These are phyloP conservation scores for Abrus precatorius DNA, from an alignment of 306 rosid genomes.

Conservation along the genomic window DNA sequence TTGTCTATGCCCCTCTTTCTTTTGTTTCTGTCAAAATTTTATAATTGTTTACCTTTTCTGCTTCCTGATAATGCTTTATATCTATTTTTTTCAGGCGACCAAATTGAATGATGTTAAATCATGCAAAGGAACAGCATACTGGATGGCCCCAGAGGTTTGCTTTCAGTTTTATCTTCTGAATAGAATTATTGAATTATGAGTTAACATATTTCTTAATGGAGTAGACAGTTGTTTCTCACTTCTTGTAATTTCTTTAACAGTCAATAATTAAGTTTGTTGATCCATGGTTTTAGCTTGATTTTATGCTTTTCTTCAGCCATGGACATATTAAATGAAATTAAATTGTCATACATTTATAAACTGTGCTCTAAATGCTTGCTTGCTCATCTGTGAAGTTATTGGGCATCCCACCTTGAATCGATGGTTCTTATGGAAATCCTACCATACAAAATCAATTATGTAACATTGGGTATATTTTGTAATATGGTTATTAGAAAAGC, in stretches of 20 bases:
- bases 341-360: background rate
- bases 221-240: slow-evolving; percentile 12
- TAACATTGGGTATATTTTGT: background rate
- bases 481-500: background rate
- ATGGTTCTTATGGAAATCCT: slow-evolving; percentile 39
- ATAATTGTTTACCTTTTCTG: background rate
- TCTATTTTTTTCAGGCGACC: slow-evolving; percentile 65
- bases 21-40: background rate
- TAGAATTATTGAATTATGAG: slow-evolving; percentile 8
- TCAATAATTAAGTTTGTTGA: slow-evolving; percentile 22
- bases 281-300: slow-evolving; percentile 32
- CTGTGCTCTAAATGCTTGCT: slow-evolving; percentile 34
- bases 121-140: slow-evolving; percentile 88
- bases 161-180: slow-evolving; percentile 44
- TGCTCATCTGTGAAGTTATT: slow-evolving; percentile 32
- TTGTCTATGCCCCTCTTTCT: slow-evolving; percentile 5
- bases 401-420: background rate
- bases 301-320: slow-evolving; percentile 28
- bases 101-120: slow-evolving; percentile 82
- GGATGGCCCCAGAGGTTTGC: slow-evolving; percentile 99
- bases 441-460: background rate
- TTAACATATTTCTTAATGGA: slow-evolving; percentile 25
- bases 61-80: slow-evolving; percentile 41
- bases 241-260: slow-evolving; percentile 11
- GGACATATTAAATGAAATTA: slow-evolving; percentile 19